Base-by-base conservation (phyloP, 2,329 filamentous ascomycete genomes). In the Oidium heveae region DNA sequence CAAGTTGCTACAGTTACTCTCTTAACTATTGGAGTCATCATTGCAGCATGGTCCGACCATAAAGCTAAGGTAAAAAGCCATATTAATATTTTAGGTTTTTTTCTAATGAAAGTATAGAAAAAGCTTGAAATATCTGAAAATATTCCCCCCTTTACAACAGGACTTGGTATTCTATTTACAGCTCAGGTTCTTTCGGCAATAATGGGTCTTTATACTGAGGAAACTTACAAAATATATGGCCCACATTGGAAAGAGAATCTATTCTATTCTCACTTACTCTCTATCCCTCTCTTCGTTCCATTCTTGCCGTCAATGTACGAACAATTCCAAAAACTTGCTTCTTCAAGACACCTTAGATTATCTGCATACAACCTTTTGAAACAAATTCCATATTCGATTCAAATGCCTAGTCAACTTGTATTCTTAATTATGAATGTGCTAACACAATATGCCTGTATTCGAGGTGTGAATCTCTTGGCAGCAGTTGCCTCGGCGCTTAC, bases 241-340 rank as follows among this genome's bases (percentile, higher is more conserved):
- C 84, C 84, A 33, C 83, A 91, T 66, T 96, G 91, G 86, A 84
- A 82, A 61, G 91, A 96, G 67, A 94, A 94, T 60, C 74, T 98
- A 13, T 96, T 98, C 70, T 98, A 96, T 70, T 93, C 85, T 1
- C 80, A 84, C 60, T 66, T 86, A 8, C 72, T 89, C 22, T 85
- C 82, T 0, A 69, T 91, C 46, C 84, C 85, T 0, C 72, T 91
- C 22, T 91, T 89, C 63, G 62, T 84, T 2, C 83, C 82, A 2
- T 82, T 89, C 59, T 66, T 76, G n/a, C 74, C 75, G 0, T 77
- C 76, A 2, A 74, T 91, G 62, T 68, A 70, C 54, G 68, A 71
- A 18, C 82, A 86, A 62, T 82, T 85, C 59, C 64, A 68, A 54
- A 75, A 73, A 56, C 72, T 91, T 20, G 74, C 76, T 53, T 64